Conservation (phyloP, 345 rosid species). For the Cochlearia excelsa region DNA sequence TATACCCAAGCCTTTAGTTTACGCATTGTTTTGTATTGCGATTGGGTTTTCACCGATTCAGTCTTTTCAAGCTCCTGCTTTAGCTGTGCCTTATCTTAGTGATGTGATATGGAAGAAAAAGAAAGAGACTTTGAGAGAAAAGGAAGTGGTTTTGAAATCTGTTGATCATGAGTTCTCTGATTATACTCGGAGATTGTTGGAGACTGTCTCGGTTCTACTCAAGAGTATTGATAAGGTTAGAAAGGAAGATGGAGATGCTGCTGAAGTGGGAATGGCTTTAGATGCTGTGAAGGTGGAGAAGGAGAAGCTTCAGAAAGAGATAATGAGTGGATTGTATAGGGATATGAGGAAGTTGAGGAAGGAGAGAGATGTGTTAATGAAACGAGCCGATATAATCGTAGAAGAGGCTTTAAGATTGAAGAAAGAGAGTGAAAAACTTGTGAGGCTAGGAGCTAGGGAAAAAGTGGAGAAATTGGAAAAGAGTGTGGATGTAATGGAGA, state of each 20-base stretch:
- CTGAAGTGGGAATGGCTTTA: constrained; percentile 43
- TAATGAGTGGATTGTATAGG: constrained; percentile 54
- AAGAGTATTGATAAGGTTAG: constrained; percentile 55
- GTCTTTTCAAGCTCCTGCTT: constrained; percentile 47
- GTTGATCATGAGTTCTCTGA: constrained; percentile 53
- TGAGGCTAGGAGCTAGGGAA: constrained; percentile 31
- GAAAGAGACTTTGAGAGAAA: constrained; percentile 37
- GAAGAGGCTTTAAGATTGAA: constrained; percentile 43
- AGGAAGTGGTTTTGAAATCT: constrained; percentile 35
- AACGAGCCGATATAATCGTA: constrained; percentile 49
- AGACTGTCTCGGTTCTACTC: constrained; percentile 55
- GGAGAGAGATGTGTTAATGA: constrained; percentile 50
- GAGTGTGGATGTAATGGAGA: constrained; percentile 48
- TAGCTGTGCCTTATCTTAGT: constrained; percentile 46
- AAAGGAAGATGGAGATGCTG: constrained; percentile 47
- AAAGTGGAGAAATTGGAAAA: constrained; percentile 44
- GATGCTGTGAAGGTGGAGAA: constrained; percentile 56
- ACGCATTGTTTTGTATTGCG: constrained; percentile 58
- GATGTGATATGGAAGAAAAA: constrained; percentile 39
- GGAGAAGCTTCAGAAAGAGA: constrained; percentile 56
- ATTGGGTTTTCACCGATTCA: constrained; percentile 55
- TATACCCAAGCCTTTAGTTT: constrained; percentile 46
- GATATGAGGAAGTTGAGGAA: constrained; percentile 46
- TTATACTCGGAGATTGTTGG: constrained; percentile 55
- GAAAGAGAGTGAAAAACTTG: constrained; percentile 40